Conservation (phyloP, 257 asterid genomes). For the Anisodus tanguticus region DNA sequence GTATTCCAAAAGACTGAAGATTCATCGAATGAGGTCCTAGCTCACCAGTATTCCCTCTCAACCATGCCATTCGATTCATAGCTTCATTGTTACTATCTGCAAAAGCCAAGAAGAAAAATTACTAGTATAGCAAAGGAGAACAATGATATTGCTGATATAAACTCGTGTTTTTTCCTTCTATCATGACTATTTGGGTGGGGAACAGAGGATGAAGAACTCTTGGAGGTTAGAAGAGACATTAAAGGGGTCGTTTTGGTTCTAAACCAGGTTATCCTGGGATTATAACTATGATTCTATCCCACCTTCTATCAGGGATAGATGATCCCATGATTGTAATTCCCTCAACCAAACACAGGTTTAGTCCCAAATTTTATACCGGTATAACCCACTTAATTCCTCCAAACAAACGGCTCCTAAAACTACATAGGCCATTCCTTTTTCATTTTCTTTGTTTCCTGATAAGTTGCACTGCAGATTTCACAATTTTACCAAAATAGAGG, state of each 20-base stretch:
- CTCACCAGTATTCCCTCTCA: constrained; percentile 78
- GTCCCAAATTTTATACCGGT: neutral
- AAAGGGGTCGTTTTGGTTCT: neutral
- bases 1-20: constrained; percentile 71
- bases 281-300: neutral
- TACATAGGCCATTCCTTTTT: neutral
- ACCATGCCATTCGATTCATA: constrained; percentile 79
- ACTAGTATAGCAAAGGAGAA: neutral
- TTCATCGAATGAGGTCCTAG: constrained; percentile 72
- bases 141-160: neutral
- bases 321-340: neutral
- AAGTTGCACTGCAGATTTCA: neutral
- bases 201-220: neutral
- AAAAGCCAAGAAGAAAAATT: constrained; percentile 24
- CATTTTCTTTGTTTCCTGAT: neutral
- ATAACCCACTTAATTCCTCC: neutral
- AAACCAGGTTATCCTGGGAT: neutral
- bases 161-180: neutral
- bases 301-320: neutral
- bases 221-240: neutral
- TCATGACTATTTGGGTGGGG: constrained; percentile 4
- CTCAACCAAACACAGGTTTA: neutral
- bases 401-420: neutral
- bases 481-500: neutral
- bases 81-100: constrained; percentile 75